Percentiles rank a stretch among this genome's conserved stretches.
Conservation (phyloP, 768 basidiomycete species). For the Pulveroboletus sp. region DNA sequence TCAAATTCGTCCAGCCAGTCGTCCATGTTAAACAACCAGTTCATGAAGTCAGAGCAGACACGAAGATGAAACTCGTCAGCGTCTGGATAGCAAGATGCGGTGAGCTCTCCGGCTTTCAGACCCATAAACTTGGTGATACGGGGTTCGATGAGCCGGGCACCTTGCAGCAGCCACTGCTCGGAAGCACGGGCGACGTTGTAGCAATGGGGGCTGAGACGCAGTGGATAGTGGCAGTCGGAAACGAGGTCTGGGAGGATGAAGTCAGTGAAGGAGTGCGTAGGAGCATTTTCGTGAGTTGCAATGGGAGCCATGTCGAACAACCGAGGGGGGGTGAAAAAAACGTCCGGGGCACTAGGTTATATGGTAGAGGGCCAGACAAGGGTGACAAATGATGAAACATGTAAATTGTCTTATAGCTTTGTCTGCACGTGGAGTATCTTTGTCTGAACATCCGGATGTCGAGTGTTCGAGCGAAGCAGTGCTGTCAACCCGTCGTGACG, state of each 20-base stretch:
- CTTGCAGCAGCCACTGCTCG: constrained; percentile 33
- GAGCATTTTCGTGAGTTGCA: constrained; percentile 15
- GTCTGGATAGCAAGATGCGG: constrained; percentile 59
- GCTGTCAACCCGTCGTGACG: constrained; percentile 7
- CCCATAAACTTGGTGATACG: constrained; percentile 42
- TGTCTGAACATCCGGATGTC: not conserved
- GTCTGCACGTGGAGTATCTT: not conserved
- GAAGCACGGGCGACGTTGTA: constrained; percentile 34
- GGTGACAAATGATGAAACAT: constrained; percentile 19
- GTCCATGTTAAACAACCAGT: constrained; percentile 39
- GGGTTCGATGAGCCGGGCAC: constrained; percentile 28
- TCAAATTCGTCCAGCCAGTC: constrained; percentile 40
- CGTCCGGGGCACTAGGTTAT: constrained; percentile 4
- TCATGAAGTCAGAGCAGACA: constrained; percentile 65
- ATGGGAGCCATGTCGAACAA: constrained; percentile 23
- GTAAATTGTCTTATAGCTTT: constrained; percentile 24
- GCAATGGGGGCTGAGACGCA: constrained; percentile 30
- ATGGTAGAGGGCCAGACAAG: constrained; percentile 13
- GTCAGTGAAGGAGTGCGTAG: constrained; percentile 9
- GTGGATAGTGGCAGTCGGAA: constrained; percentile 36
- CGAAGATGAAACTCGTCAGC: constrained; percentile 53
- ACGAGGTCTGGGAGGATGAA: constrained; percentile 42
- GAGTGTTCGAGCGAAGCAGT: not conserved
- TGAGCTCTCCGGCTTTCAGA: constrained; percentile 62
- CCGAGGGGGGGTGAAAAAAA: not conserved